Base-by-base conservation (phyloP, 495 filamentous ascomycete species). In the Penicillium roqueforti region DNA sequence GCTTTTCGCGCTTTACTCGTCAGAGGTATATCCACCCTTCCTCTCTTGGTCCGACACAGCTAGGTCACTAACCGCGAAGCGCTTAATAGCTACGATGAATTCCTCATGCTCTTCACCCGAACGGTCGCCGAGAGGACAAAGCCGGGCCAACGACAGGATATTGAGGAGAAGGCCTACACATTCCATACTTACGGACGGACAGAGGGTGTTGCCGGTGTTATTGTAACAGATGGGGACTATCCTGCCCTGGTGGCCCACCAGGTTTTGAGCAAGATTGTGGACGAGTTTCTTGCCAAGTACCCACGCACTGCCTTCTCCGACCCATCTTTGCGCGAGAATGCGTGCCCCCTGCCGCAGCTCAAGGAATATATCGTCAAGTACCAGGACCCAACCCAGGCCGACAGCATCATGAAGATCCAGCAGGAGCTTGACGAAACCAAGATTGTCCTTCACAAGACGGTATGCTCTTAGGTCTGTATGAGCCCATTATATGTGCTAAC, bases 381-480 rank as follows among this genome's bases (percentile, higher is more conserved):
- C 70, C 92, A 97, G 74, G 87, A 96, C 66, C 89, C 92, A 22
- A 76, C 82, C 68, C 81, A 95, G 70, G 92, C 91, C 47, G 91
- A 91, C 72, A 90, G 83, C 72, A 93, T 96, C 62, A 82, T 90
- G 79, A 92, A 87, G 79, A 96, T 97, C 60, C 95, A 97, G 75
- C 87, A 89, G 74, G 92, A 98, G 74, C 79, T 98, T 56, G 91
- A 97, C 59, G 91, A 97, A 80, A 98, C 95, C 51, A 98, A 97
- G 83, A 93, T 96, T 66, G 85, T 95, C 40, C 80, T 98, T 53
- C 91, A 96, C 73, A 95, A 96, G 83, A 93, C 90, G n/a, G 72
- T 75, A 67, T 19, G 56, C 37, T 23, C 10, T 39, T 13, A 47
- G 29, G 6, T 39, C 19, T n/a, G 39, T 28, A 49, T 47, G 36